These are phyloP conservation scores for Fusarium tanahbumbuense DNA, from an alignment of 2,329 filamentous ascomycete genomes.

Conservation along the genomic window DNA sequence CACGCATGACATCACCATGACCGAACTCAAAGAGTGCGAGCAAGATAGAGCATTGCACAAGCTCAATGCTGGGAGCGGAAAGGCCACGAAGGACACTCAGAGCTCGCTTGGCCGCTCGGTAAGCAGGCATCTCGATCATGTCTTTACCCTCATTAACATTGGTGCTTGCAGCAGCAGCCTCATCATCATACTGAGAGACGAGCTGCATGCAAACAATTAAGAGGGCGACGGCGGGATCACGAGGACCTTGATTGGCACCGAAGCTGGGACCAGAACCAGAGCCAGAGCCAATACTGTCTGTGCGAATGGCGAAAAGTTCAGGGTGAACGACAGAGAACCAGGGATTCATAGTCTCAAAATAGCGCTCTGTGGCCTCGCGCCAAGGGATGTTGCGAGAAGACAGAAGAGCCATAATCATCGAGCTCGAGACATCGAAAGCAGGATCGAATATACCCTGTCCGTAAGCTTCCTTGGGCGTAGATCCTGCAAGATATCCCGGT, in stretches of 20 bases:
- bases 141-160: conserved; percentile 49
- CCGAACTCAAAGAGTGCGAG: conserved; percentile 59
- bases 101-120: conserved; percentile 54
- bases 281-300: conserved; percentile 21
- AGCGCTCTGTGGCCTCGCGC: conserved; percentile 53
- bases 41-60: conserved; percentile 56
- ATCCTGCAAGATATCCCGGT: conserved; percentile 44
- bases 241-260: conserved; percentile 30
- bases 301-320: conserved; percentile 51
- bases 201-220: conserved; percentile 59
- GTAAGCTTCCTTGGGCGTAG: conserved; percentile 40
- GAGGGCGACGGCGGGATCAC: conserved; percentile 51
- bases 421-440: conserved; percentile 51
- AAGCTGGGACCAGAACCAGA: conserved; percentile 23
- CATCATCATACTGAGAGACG: conserved; percentile 53
- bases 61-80: conserved; percentile 52
- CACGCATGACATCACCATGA: conserved; percentile 56
- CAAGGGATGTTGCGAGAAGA: conserved; percentile 51
- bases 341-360: conserved; percentile 56
- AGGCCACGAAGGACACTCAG: conserved; percentile 53
- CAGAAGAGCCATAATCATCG: conserved; percentile 55
- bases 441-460: conserved; percentile 48
- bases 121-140: conserved; percentile 56
- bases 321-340: conserved; percentile 58
- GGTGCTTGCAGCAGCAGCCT: conserved; percentile 47